Evolutionary conservation across 2,329 filamentous ascomycete species (phyloP).

Genomic region (Sarocladium kiliense): DNA sequence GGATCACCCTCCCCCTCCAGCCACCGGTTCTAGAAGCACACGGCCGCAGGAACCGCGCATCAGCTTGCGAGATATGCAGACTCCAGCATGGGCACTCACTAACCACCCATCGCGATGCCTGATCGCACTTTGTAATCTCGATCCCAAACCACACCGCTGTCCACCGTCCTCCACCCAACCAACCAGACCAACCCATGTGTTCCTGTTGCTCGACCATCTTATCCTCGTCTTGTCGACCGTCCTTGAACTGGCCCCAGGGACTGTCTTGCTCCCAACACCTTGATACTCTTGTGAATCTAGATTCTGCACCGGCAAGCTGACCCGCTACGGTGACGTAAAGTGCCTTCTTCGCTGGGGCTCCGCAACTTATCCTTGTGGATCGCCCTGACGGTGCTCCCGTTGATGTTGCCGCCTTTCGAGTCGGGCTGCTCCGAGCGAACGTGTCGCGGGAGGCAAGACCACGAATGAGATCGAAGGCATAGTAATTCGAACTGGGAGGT

Average conservation of each 20-base stretch:
- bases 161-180: neutral
- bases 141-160: neutral
- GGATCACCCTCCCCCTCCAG: neutral
- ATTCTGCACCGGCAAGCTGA: neutral
- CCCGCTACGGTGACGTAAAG: neutral
- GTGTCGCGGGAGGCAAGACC: neutral
- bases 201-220: neutral
- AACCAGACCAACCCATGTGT: neutral
- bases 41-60: slow-evolving; percentile 1
- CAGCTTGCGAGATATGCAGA: neutral
- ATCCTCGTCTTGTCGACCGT: too few relatives aligned
- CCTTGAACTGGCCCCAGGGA: too few relatives aligned
- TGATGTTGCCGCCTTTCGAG: neutral
- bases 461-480: neutral
- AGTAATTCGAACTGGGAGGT: neutral
- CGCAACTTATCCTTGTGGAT: slow-evolving; percentile 4
- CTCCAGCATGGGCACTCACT: neutral
- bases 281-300: neutral
- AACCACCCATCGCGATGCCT: neutral
- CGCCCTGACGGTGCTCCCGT: neutral
- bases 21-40: neutral
- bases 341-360: neutral
- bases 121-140: slow-evolving; percentile 2
- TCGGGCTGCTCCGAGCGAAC: neutral
- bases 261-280: too few relatives aligned